phyloP scores from a whole-genome alignment of 257 asterid genomes.

The Sherardia arvensis region DNA sequence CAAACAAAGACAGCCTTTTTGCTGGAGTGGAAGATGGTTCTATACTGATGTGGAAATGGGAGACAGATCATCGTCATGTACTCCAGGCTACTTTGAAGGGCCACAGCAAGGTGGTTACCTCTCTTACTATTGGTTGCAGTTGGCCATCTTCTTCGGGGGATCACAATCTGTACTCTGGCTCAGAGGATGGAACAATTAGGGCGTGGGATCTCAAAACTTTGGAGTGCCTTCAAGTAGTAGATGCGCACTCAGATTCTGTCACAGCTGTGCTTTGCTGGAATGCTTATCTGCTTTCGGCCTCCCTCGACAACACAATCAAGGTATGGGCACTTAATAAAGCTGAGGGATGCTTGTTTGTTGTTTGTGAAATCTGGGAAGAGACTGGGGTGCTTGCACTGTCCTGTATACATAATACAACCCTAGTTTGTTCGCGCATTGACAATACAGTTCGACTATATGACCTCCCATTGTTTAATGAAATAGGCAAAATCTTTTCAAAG shows the following conservation, averaged over 20 bases:
- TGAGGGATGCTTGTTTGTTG: slow-evolving; percentile 29
- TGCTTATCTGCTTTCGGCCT: too few species aligned
- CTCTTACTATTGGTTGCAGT: slow-evolving; percentile 37
- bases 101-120: slow-evolving; percentile 31
- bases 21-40: slow-evolving; percentile 35
- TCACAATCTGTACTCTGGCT: slow-evolving; percentile 39
- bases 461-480: slow-evolving; percentile 46
- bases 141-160: neutral
- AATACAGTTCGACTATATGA: slow-evolving; percentile 34
- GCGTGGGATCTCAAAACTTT: slow-evolving; percentile 47
- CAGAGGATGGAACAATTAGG: slow-evolving; percentile 44
- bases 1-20: neutral
- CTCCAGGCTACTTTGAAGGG: slow-evolving; percentile 28
- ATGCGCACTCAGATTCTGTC: slow-evolving; percentile 39
- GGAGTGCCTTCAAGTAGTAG: slow-evolving; percentile 41
- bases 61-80: slow-evolving; percentile 19
- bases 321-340: too few species aligned
- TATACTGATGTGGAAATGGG: slow-evolving; percentile 45
- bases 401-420: slow-evolving; percentile 32
- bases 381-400: slow-evolving; percentile 27
- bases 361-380: slow-evolving; percentile 26
- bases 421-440: slow-evolving; percentile 36
- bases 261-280: slow-evolving; percentile 53
- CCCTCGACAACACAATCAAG: too few species aligned
- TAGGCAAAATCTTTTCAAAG: slow-evolving; percentile 41